Conservation (phyloP, 1,139 yeast species). For the Debaryomyces subglobosus region DNA sequence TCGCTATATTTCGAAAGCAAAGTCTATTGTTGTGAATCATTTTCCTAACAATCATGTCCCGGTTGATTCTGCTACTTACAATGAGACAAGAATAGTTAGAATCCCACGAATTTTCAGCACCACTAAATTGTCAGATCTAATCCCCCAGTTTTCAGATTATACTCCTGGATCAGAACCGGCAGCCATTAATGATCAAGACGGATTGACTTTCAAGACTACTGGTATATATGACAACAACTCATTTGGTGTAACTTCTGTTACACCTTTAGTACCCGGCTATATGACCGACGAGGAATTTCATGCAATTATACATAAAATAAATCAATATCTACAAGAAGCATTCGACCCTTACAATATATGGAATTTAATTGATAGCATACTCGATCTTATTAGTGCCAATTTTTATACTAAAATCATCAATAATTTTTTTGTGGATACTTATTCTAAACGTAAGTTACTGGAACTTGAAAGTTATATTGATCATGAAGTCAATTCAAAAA, state of each 20-base stretch:
- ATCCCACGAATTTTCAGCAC: conserved; percentile 57
- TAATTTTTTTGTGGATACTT: conserved; percentile 20
- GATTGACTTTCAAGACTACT: conserved; percentile 28
- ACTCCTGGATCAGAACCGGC: conserved; percentile 74
- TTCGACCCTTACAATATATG: conserved; percentile 37
- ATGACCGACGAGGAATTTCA: conserved; percentile 38
- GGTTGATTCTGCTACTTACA: conserved; percentile 28
- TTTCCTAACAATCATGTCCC: conserved; percentile 58
- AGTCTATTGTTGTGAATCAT: conserved; percentile 56
- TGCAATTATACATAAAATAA: conserved; percentile 48
- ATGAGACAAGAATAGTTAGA: conserved; percentile 59
- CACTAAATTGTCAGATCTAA: conserved; percentile 31
- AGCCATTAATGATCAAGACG: conserved; percentile 38
- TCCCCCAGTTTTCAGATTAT: conserved; percentile 61
- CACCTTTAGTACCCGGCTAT: conserved; percentile 55
- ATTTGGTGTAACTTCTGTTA: conserved; percentile 56
- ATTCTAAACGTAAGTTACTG: conserved; percentile 31
- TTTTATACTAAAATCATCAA: conserved; percentile 27
- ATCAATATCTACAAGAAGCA: conserved; percentile 43
- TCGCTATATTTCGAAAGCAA: conserved; percentile 19
- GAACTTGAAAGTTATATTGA: conserved; percentile 51
- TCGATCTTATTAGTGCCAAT: conserved; percentile 53
- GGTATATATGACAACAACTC: conserved; percentile 44
- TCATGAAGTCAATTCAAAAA: conserved; percentile 36
- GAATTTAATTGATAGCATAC: conserved; percentile 42